Percentiles rank a stretch among this genome's conserved stretches.
Conservation (phyloP, 75 land plant species). For the Cryptomeria japonica region DNA sequence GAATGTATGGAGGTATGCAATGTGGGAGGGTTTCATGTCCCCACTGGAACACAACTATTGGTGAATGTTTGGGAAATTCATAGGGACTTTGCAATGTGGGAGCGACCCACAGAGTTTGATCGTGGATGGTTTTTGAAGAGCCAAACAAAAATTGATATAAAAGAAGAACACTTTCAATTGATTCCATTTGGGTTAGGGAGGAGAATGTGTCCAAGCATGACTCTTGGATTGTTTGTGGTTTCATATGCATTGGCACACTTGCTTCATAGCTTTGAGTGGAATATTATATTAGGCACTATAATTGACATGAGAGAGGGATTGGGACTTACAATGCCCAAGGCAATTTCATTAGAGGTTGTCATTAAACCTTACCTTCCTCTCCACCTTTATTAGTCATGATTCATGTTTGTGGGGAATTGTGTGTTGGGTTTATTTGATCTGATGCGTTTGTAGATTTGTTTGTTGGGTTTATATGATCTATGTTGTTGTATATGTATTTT, state of each 20-base stretch:
- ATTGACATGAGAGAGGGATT: too few relatives aligned
- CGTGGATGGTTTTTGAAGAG: not conserved
- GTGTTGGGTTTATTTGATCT: too few relatives aligned
- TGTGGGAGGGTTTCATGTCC: not conserved
- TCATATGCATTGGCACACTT: not conserved
- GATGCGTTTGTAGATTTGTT: too few relatives aligned
- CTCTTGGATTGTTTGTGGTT: not conserved
- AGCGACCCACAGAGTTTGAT: not conserved
- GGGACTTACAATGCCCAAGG: too few relatives aligned
- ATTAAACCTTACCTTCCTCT: not conserved
- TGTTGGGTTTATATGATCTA: too few relatives aligned
- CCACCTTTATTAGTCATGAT: not conserved
- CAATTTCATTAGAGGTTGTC: too few relatives aligned
- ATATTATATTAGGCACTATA: too few relatives aligned
- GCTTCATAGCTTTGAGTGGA: too few relatives aligned
- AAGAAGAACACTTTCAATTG: not conserved
- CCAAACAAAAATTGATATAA: not conserved
- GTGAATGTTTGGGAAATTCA: not conserved
- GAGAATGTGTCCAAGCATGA: constrained; percentile 15
- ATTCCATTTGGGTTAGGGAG: constrained; percentile 18
- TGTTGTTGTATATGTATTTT: too few relatives aligned
- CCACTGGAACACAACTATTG: not conserved
- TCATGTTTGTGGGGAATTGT: too few relatives aligned
- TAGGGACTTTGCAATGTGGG: not conserved
- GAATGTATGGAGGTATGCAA: not conserved